Evolutionary conservation across 768 basidiomycete genomes (phyloP).

Genomic region (Mycena rosella): DNA sequence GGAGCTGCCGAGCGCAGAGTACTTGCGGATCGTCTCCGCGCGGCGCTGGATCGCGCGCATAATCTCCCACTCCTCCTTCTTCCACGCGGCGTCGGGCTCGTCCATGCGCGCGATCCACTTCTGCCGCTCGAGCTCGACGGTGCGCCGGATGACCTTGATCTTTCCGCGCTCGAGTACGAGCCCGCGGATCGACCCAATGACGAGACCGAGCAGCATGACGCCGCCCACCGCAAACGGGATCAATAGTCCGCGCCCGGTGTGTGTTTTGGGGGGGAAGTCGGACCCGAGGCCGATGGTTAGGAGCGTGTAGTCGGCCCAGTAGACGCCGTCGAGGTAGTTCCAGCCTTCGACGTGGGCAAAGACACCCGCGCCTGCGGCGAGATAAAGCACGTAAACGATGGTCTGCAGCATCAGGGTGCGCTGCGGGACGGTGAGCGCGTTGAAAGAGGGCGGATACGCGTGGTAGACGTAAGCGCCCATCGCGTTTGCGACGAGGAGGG

Average conservation of each 20-base stretch:
- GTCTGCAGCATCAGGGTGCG: slow-evolving; percentile 60
- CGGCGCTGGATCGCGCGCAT: slow-evolving; percentile 51
- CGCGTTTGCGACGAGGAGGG: slow-evolving; percentile 35
- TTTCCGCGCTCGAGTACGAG: slow-evolving; percentile 55
- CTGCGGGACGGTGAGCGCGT: slow-evolving; percentile 53
- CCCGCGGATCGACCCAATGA: slow-evolving; percentile 53
- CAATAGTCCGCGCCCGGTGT: slow-evolving; percentile 45
- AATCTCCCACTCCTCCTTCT: slow-evolving; percentile 52
- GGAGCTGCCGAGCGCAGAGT: slow-evolving; percentile 45
- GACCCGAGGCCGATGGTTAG: slow-evolving; percentile 56
- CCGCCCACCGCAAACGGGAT: slow-evolving; percentile 56
- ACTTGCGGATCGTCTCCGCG: slow-evolving; percentile 43
- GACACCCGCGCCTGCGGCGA: slow-evolving; percentile 54
- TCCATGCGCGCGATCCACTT: slow-evolving; percentile 39
- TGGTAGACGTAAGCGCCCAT: slow-evolving; percentile 47
- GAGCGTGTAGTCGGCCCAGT: slow-evolving; percentile 59
- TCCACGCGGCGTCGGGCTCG: slow-evolving; percentile 44
- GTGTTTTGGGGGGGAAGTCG: slow-evolving; percentile 50
- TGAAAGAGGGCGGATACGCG: slow-evolving; percentile 53
- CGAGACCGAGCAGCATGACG: slow-evolving; percentile 52
- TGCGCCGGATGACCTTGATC: slow-evolving; percentile 48
- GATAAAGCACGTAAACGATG: slow-evolving; percentile 53
- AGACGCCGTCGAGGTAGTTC: slow-evolving; percentile 54
- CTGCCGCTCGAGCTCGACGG: slow-evolving; percentile 49
- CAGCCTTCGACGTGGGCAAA: slow-evolving; percentile 52